Base-by-base conservation (phyloP, 2,329 filamentous ascomycete species). In the Fusarium sp. region DNA sequence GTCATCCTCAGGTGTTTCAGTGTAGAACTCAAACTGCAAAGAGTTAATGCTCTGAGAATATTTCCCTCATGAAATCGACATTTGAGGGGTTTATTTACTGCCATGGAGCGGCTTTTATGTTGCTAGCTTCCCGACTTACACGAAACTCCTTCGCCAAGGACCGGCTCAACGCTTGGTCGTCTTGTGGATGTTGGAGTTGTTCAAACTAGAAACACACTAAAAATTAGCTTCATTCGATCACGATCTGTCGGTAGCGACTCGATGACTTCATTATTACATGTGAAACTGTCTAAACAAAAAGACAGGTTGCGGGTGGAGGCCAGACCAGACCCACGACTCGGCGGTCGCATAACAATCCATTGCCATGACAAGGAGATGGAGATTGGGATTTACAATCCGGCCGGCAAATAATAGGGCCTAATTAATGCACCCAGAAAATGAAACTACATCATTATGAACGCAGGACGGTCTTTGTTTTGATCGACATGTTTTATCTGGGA, bases 221-320 rank as follows among this genome's bases (percentile, higher is more conserved):
- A 40, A 45, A 32, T 37, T 35, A 19, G 35, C 32, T 19, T 22
- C 20, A 39, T 20, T 41, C 26, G 43, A 65, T 24, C 55, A 17
- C 56, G 59, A 53, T 53, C 15, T 43, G 30, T 22, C 66, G 52
- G 48, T 19, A 33, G 39, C 37, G 47, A 62, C 28, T 40, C 14
- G 35, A 53, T 65, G 58, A 71, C 56, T 57, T 54, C 56, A 57
- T 62, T 15, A 53, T 65, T 64, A 56, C 46, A 45, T 65, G 39
- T 56, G 28, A 30, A 30, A 30, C 39, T 35, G 50, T 22, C 20
- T 33, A 32, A 22, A 26, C 28, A 33, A 20, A 24, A 46, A 69
- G 49, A 59, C 39, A 56, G 49, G 30, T 26, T 47, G 26, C 39
- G 54, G 19, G 33, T 41, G 43, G 49, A 26, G 50, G 47, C 49